Evolutionary conservation across 23 red algal genomes (phyloP).

Genomic region (Gracilaria gracilis): DNA sequence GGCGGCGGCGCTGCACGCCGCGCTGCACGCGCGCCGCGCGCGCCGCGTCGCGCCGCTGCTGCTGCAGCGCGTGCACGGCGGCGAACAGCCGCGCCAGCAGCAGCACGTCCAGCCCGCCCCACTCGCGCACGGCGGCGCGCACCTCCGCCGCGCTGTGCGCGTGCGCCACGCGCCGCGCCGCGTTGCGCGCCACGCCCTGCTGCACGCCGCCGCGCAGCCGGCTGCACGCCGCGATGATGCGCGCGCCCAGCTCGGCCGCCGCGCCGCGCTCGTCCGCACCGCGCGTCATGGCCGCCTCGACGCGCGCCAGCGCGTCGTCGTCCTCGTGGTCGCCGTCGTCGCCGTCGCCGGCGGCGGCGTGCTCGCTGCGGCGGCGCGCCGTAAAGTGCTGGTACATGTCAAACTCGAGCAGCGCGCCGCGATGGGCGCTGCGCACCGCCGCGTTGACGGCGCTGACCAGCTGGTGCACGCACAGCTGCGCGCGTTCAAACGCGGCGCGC

Average conservation of each 20-base stretch:
- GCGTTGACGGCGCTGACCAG: neutral
- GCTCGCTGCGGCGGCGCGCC: no score
- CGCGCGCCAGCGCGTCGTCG: no score
- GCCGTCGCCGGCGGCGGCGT: no score
- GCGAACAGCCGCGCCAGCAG: no score
- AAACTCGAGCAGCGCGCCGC: neutral
- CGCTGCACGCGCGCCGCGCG: no score
- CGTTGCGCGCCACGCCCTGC: neutral
- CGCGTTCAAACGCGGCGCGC: neutral
- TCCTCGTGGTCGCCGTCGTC: no score
- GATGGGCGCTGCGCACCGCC: neutral
- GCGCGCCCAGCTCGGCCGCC: no score
- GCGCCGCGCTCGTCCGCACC: no score
- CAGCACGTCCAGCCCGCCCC: neutral
- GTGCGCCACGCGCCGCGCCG: neutral
- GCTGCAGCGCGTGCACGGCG: neutral
- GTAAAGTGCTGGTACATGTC: neutral
- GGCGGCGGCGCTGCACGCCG: no score
- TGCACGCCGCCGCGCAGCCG: no score
- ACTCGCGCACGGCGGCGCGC: neutral
- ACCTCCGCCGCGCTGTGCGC: neutral
- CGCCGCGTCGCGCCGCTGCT: neutral
- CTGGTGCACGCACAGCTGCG: neutral
- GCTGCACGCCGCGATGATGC: no score
- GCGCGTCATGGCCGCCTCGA: no score